Evolutionary conservation across 2,329 filamentous ascomycete genomes (phyloP), one percentile per base, ranked within the genome.

Genomic region (Trichophyton schoenleinii): DNA sequence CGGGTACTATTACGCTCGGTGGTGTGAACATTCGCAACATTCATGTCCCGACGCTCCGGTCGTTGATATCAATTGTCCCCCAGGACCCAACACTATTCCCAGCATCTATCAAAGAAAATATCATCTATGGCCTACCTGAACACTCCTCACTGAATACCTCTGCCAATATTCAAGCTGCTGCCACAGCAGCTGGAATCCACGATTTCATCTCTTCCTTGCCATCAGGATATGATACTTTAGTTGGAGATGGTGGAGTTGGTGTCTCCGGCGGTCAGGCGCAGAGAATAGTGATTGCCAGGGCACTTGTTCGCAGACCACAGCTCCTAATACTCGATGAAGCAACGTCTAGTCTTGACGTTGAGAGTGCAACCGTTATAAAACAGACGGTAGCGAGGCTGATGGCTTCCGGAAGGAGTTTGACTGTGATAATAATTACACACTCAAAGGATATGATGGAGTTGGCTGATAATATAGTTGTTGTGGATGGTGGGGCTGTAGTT

Each of bases 251-350:
- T 3, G 89, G 89, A 0, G 80, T 87, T 18, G 76, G 80, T 0
- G 73, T 96, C 0, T 91, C 87, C 0, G 90, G 89, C 0, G 92
- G 92, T 0, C 91, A 96, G 71, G 83, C 86, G 0, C 91, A 96
- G 70, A 81, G 90, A 0, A 73, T 96, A 1, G 86, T 85, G 20
- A 91, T 96, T 63, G 90, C 91, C 0, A 80, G 91, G 1, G 90
- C 91, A 0, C 77, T 96, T 0, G 80, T 88, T 0, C 81, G 89
- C 0, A 77, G 80, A 13, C 91, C 91, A 0, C 79, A 81, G 46
- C 77, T 96, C 1, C 75, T 96, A 15, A 81, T 96, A 1, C 75
- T 96, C 1, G 92, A 97, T 67, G 91, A 96, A 74, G 89, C 91
- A 0, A 96, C 91, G 0, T 88, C 85, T 28, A 87, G 87, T 0